Percentiles rank a stretch among this genome's conserved stretches.
phyloP scores from a whole-genome alignment of 2,329 filamentous ascomycete species.

The Rhynchosporium secalis region DNA sequence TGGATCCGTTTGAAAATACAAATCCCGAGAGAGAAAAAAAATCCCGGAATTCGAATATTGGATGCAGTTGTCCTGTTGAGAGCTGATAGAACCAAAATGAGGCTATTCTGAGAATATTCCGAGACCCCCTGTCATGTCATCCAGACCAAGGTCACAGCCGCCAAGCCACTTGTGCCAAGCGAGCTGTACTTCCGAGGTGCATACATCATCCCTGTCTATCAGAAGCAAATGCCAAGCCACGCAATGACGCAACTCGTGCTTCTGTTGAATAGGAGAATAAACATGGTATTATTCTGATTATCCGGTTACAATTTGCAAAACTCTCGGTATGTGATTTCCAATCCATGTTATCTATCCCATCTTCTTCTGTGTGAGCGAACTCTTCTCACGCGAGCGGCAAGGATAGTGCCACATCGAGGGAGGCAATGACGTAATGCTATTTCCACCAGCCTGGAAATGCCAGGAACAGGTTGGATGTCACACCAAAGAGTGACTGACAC shows the following conservation, averaged over 20 bases:
- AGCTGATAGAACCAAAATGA: slow-evolving; percentile 1
- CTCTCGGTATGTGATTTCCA: neutral
- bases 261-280: neutral
- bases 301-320: neutral
- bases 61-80: neutral
- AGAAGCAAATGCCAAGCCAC: neutral
- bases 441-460: neutral
- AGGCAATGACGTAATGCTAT: neutral
- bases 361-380: no score
- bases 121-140: neutral
- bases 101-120: slow-evolving; percentile 11
- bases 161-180: slow-evolving; percentile 8
- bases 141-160: neutral
- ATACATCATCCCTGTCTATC: slow-evolving; percentile 1
- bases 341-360: no score
- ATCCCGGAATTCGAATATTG: no score
- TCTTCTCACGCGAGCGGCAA: no score
- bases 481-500: neutral
- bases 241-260: slow-evolving; percentile 3
- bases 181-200: slow-evolving; percentile 4
- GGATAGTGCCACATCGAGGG: neutral
- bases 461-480: slow-evolving; percentile 8
- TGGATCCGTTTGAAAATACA: no score
- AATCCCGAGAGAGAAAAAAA: no score
- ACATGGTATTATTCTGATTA: slow-evolving; percentile 8